A percentile compares a stretch with the other conserved stretches of the same genome.
Evolutionary conservation across 176 grass and related monocot genomes (phyloP).

Genomic region (Ensete glaucum): DNA sequence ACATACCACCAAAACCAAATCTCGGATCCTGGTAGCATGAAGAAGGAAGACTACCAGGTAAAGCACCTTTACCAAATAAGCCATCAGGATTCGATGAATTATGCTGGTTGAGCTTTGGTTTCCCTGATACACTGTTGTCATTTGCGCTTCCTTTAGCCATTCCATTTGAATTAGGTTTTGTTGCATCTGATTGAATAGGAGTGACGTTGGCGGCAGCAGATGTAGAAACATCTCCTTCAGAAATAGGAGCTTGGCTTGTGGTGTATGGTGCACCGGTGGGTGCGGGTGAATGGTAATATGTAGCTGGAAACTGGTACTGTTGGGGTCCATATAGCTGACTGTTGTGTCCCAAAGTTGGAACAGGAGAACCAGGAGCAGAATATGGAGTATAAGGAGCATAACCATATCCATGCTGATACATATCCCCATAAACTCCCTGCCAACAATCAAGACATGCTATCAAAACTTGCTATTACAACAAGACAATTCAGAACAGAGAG

Average conservation of each 20-base stretch:
- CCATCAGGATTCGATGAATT: constrained; percentile 10
- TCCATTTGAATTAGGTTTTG: constrained; percentile 3
- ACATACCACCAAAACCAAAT: constrained; percentile 23
- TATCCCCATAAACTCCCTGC: constrained; percentile 67
- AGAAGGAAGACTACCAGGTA: constrained; percentile 10
- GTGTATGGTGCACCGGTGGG: neutral
- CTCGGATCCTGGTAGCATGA: constrained; percentile 7
- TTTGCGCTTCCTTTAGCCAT: neutral
- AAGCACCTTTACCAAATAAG: neutral
- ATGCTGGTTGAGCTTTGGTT: constrained; percentile 5
- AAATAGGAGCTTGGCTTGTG: neutral
- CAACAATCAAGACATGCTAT: neutral
- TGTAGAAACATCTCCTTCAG: constrained; percentile 9
- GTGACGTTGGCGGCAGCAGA: constrained; percentile 11
- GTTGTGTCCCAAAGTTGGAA: constrained; percentile 42
- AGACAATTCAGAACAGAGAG: no score
- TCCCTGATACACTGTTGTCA: neutral
- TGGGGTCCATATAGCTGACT: constrained; percentile 57
- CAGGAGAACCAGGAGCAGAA: constrained; percentile 28
- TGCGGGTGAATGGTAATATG: constrained; percentile 11
- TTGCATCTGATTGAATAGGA: neutral
- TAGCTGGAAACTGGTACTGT: constrained; percentile 29
- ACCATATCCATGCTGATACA: constrained; percentile 36
- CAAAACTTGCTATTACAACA: neutral
- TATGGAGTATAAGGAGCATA: constrained; percentile 56